Base-by-base conservation (phyloP, 495 filamentous ascomycete species). In the Talaromyces adpressus region DNA sequence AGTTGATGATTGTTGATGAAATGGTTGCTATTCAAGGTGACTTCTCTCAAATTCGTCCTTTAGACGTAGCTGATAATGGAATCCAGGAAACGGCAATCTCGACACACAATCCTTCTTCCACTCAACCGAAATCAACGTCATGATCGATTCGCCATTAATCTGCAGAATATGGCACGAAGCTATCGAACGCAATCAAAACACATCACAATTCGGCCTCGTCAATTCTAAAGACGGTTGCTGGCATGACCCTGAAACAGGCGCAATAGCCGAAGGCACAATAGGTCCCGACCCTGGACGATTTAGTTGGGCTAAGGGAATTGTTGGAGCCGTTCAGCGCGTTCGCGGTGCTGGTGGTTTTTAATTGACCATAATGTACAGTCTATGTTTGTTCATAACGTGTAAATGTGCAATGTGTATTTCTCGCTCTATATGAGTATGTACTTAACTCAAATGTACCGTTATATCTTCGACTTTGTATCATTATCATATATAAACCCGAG, bases 81-180 rank as follows among this genome's bases (percentile, higher is more conserved):
- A 20, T 22, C 57, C 20, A 76, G 88, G 89, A 6, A 90, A 84
- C 65, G 89, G 90, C 1, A 93, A 93, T 69, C 85, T 90, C 68
- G 89, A 93, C 61, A 91, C 89, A n/a, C 90, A 93, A 75, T 84
- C 80, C 63, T 93, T 86, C 84, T 91, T 79, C 65, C 89, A 93
- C 69, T 84, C 80, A 39, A 88, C 91, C 71, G 90, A 93, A 69
- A 80, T 89, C 62, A 93, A 93, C 67, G 66, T 91, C 12, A 81
- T 93, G 79, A 69, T 91, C 14, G 89, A 93, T 62, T 86, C 82
- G 3, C 68, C 70, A 0, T 61, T 75, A 2, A 68, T 92, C 6
- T 93, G 89, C 64, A 65, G 69, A 61, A 72, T 74, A 39, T 92
- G 89, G 89, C 76, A 81, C 18, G 83, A 85, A 22, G 84, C 76